Evolutionary conservation across 2,329 filamentous ascomycete species (phyloP), one percentile per base, ranked within the genome.

Genomic region (Aspergillus sp.): DNA sequence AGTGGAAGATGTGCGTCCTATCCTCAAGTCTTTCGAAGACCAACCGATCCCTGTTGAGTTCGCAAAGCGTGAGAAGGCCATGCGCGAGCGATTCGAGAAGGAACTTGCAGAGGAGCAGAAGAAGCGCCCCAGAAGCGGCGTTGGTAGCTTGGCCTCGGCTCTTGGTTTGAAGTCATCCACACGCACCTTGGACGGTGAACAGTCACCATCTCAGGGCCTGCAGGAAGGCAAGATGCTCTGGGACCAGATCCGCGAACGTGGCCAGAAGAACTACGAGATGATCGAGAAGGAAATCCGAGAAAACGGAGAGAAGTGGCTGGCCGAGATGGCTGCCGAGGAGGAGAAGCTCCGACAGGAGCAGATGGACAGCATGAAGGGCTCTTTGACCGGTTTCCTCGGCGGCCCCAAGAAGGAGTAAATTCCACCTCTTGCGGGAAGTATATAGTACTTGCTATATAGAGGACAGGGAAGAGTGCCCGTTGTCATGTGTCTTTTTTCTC

Each of bases 181-280:
- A 66, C 84, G 82, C 66, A 85, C 67, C 50, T 68, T 66, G 64
- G 87, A 90, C 49, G 88, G 90, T 50, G 89, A 93, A 71, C 82
- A 85, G 62, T 86, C 83, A 65, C 83, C 90, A 1, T 82, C 84
- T 2, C 91, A 96, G 72, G 91, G 90, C 12, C 85, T 95, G 61
- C 87, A 90, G 2, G 88, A 96, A 75, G 95, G 93, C 68, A 99
- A 98, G 84, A 97, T 98, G 91, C 81, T 97, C 64, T 92, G 93
- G 77, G 95, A 99, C 71, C 88, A 96, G 74, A 92, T 95, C 51
- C 87, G 95, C 50, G 95, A 99, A 78, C 85, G 92, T 50, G 95
- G 95, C 35, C 90, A 93, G 78, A 88, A 89, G 74, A 90, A 93
- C 76, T 99, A 98, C 77, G 86, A 96, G 80, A 78, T 88, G 66